Conservation (phyloP, 495 filamentous ascomycete species). For the Aspergillus biplanus region DNA sequence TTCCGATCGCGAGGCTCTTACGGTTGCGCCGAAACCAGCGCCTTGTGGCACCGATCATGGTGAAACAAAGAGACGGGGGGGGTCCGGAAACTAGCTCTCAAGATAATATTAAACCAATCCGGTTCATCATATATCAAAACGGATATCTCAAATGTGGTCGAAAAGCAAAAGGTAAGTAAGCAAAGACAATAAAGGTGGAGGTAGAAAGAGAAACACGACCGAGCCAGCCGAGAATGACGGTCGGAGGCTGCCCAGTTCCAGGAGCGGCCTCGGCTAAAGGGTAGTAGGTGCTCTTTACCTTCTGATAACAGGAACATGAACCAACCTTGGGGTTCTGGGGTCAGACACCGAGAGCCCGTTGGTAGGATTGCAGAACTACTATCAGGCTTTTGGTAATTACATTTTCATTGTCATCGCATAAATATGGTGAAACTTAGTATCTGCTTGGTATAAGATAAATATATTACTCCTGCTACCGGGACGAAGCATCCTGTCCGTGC, state of each 20-base stretch:
- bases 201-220: conserved; percentile 21
- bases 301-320: conserved; percentile 18
- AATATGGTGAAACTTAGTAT: too few relatives aligned
- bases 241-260: conserved; percentile 26
- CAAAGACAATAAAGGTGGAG: conserved; percentile 16
- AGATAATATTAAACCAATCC: conserved; percentile 10
- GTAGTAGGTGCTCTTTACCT: conserved; percentile 3
- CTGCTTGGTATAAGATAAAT: too few relatives aligned
- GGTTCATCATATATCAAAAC: conserved; percentile 23
- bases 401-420: too few relatives aligned
- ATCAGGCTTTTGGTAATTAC: too few relatives aligned
- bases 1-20: conserved; percentile 82
- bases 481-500: too few relatives aligned
- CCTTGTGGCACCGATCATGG: conserved; percentile 81
- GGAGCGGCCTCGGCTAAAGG: conserved; percentile 44
- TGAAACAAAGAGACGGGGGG: conserved; percentile 29
- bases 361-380: background rate
- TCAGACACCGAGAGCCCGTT: background rate
- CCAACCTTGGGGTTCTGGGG: background rate
- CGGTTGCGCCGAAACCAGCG: conserved; percentile 92
- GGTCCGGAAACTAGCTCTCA: conserved; percentile 18
- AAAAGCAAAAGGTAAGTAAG: conserved; percentile 15
- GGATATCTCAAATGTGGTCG: background rate
- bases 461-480: too few relatives aligned
- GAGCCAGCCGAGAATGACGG: conserved; percentile 19